Evolutionary conservation across 495 filamentous ascomycete genomes (phyloP).

Genomic region (Podospora australis): DNA sequence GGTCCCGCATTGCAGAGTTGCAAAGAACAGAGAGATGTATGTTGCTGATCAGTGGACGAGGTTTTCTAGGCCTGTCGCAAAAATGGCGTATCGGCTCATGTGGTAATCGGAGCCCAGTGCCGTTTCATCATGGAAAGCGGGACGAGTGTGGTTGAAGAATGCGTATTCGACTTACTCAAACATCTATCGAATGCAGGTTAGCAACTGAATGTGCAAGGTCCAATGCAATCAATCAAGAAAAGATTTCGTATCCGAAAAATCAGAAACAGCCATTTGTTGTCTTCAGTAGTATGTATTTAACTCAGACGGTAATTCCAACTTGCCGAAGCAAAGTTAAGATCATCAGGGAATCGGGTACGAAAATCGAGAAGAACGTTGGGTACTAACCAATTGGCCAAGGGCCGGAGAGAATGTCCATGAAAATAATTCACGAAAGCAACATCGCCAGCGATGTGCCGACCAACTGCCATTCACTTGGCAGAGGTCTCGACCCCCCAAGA

Average conservation of each 20-base stretch:
- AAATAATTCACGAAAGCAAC: neutral
- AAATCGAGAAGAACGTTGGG: neutral
- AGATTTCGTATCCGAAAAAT: conserved; percentile 36
- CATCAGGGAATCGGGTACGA: conserved; percentile 56
- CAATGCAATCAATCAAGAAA: conserved; percentile 4
- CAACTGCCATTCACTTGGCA: neutral
- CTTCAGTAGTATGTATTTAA: conserved; percentile 66
- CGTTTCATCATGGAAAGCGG: conserved; percentile 75
- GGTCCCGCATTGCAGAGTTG: neutral
- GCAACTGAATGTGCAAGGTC: conserved; percentile 7
- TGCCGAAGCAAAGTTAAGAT: conserved; percentile 69
- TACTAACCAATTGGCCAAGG: conserved; percentile 13
- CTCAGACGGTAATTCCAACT: conserved; percentile 99
- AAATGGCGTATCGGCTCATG: conserved; percentile 82
- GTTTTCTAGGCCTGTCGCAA: conserved; percentile 99
- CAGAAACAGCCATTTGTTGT: conserved; percentile 91
- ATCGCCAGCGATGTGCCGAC: neutral
- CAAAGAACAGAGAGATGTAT: conserved; percentile 8
- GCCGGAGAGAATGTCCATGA: neutral
- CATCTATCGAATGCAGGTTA: conserved; percentile 3
- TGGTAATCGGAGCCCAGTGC: conserved; percentile 98
- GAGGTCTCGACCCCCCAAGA: neutral
- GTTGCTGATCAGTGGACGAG: conserved; percentile 89
- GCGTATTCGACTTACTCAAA: conserved; percentile 17
- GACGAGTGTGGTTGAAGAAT: conserved; percentile 12